Evolutionary conservation across 306 rosid genomes (phyloP), one percentile per base, ranked within the genome.

Genomic region (Glycyrrhiza uralensis): DNA sequence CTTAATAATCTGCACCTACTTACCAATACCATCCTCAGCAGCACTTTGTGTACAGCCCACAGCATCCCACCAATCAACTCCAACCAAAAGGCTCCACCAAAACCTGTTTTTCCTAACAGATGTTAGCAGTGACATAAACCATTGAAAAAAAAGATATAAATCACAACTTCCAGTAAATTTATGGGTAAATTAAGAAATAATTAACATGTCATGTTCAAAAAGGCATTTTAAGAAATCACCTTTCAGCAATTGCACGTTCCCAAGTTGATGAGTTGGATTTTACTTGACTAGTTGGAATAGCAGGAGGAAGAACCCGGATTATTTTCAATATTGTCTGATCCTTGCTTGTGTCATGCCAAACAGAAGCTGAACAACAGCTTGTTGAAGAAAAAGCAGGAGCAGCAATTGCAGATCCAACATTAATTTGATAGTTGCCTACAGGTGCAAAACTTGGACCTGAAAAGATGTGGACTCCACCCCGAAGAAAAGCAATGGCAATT

Each of bases 51-150:
- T 89, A 72, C 97, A 91, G 36, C 97, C 98, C 72, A 91, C 96
- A 64, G 97, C 98, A 86, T 94, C 98, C 98, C 98, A 94, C 97
- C 98, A 94, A 89, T 94, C 94, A 83, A 94, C 95, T 67, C 98
- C 98, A 79, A 91, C 96, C 78, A 89, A 83, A 82, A 94, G 96
- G 85, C 98, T 94, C 97, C 97, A 94, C 98, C 98, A 94, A 86
- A 94, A 94, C 85, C 98, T 94, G 89, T 41, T 71, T 75, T 35
- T 39, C 78, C 44, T 23, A 38, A 75, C 72, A 64, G 58, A 72
- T 77, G 77, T 76, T 65, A 76, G 74, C 56, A 79, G 19, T 59
- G 56, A 12, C 13, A 72, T 32, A 74, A 76, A 74, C 47, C 64
- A 23, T 41, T 38, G 66, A 56, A 18, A 61, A 33, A 55, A 33